These are phyloP conservation scores for Leptographium radiaticola DNA, from an alignment of 2,329 filamentous ascomycete genomes.

Conservation along the genomic window DNA sequence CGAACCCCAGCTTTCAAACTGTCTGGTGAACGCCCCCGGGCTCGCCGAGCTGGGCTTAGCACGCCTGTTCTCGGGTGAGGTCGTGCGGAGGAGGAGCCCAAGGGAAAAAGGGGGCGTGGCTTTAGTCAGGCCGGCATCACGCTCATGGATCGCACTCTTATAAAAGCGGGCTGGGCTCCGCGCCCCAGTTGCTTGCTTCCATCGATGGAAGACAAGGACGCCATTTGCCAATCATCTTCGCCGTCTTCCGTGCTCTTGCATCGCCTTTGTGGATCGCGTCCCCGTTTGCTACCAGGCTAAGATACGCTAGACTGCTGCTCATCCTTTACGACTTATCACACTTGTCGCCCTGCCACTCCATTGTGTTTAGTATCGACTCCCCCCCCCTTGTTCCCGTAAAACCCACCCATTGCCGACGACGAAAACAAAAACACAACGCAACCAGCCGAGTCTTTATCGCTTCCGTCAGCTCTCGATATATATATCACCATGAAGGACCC, in stretches of 20 bases:
- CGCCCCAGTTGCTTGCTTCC: background rate
- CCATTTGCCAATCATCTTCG: background rate
- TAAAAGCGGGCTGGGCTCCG: conserved; percentile 6
- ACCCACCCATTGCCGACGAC: background rate
- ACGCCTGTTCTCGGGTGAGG: background rate
- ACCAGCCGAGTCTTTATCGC: background rate
- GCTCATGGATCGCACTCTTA: background rate
- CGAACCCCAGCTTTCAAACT: background rate
- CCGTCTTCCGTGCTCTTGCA: background rate
- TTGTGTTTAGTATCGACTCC: background rate
- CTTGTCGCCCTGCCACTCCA: background rate
- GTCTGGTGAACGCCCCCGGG: background rate
- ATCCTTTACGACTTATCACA: background rate
- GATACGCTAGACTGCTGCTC: conserved; percentile 1
- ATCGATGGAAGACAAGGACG: background rate
- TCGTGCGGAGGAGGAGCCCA: background rate
- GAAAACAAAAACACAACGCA: background rate
- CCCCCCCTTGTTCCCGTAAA: background rate
- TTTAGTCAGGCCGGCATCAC: conserved; percentile 1
- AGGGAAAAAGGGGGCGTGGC: conserved; percentile 1
- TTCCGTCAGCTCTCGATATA: background rate
- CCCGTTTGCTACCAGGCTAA: background rate
- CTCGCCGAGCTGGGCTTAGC: background rate
- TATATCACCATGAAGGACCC: conserved; percentile 23
- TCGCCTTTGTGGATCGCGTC: background rate